Percentiles rank a stretch among this genome's conserved stretches.
Evolutionary conservation across 2,329 filamentous ascomycete species (phyloP).

Genomic region (Fusarium sublunatum): DNA sequence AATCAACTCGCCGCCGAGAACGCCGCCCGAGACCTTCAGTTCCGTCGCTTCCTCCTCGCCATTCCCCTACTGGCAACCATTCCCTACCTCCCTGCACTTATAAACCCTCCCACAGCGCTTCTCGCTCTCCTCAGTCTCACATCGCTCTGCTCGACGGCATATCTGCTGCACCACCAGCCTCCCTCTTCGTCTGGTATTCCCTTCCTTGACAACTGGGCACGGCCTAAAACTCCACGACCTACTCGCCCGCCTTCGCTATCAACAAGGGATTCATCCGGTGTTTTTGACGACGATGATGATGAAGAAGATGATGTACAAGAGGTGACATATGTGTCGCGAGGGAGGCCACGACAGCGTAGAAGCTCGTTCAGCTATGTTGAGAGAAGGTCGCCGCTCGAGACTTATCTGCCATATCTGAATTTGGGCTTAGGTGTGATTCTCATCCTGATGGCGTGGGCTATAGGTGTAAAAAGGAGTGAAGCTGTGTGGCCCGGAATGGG

Average conservation of each 20-base stretch:
- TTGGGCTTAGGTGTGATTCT: constrained; percentile 65
- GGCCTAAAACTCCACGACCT: constrained; percentile 41
- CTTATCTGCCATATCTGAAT: constrained; percentile 71
- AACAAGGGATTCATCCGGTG: constrained; percentile 23
- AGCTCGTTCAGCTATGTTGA: constrained; percentile 40
- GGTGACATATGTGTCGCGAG: constrained; percentile 18
- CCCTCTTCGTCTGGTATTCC: constrained; percentile 65
- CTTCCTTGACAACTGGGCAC: constrained; percentile 60
- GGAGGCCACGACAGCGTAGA: constrained; percentile 32
- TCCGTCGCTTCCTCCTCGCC: constrained; percentile 66
- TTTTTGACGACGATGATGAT: constrained; percentile 28
- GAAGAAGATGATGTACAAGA: constrained; percentile 37
- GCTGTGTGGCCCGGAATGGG: constrained; percentile 58
- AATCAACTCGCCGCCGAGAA: constrained; percentile 65
- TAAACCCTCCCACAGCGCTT: constrained; percentile 53
- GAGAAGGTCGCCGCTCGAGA: constrained; percentile 61
- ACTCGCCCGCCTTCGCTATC: constrained; percentile 42
- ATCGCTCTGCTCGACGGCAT: constrained; percentile 71
- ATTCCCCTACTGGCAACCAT: constrained; percentile 68
- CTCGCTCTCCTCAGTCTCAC: constrained; percentile 69
- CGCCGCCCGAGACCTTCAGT: constrained; percentile 66
- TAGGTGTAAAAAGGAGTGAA: constrained; percentile 49
- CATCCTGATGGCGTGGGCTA: constrained; percentile 57
- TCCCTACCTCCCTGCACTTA: constrained; percentile 60
- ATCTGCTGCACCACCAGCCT: constrained; percentile 67